Evolutionary conservation across 2,329 filamentous ascomycete species (phyloP), one percentile per base, ranked within the genome.

Genomic region (Verticillium dahliae): DNA sequence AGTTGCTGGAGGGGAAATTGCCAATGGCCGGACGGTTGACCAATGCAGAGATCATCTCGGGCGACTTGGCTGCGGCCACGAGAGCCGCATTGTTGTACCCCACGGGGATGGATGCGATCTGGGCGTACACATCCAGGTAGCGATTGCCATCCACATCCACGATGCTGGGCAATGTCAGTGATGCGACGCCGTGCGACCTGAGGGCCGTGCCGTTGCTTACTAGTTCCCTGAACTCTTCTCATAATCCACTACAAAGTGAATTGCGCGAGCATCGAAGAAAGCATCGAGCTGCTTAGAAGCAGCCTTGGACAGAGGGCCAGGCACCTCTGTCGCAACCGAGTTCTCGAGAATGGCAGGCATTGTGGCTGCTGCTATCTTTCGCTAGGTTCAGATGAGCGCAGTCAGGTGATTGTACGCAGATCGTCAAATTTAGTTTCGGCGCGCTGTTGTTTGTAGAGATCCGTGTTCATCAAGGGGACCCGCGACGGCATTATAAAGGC

Each of bases 71-170:
- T 41, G 87, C 87, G 67, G 82, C 77, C 65, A 85, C 79, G 64
- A 94, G 83, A 59, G 83, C 76, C 11, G 88, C 82, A 75, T 93
- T 92, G 81, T 89, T 92, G 82, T 94, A 93, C 65, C 90, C 90
- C 57, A 94, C 85, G 10, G 90, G 89, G 68, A 94, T 93, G 31
- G 90, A 92, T 62, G 90, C 90, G 71, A 94, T 93, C 75, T 93
- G 90, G 58, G 90, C 88, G 74, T 91, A 91, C 75, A 81, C 79
- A 73, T 81, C 79, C 58, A 81, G 74, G 63, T 76, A 76, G 41
- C 75, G 73, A 72, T 82, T 82, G 68, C 79, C 80, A 64, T 82
- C 80, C 59, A 77, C 75, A 67, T 82, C 80, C 60, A 78, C 75
- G 63, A 81, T 78, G 70, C 72, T 74, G 18, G 7, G 22, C 10